Base-by-base conservation (phyloP, 805 yeast species). In the Nadsonia fulvescens region DNA sequence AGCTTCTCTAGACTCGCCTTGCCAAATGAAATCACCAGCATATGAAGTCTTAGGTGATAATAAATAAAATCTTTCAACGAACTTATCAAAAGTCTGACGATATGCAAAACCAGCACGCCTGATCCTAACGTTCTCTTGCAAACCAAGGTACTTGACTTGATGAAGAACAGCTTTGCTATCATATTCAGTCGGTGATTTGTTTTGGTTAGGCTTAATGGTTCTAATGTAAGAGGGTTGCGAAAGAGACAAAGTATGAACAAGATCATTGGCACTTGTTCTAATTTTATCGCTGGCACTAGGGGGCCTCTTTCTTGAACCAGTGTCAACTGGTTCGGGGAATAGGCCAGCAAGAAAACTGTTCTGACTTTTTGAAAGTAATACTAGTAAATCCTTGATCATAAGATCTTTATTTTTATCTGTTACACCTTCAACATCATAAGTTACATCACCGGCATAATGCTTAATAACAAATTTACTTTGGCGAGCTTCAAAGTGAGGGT, bases 61-160 rank as follows among this genome's bases (percentile, higher is more conserved):
- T 27, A 89, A 54, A 47, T 81, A 86, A 47, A 89, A 89, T 44
- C 96, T 63, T 51, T 89, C 94, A 10, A 81, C 94, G 45, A 89
- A 89, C 49, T 83, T 83, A 32, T 89, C 95, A 51, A 82, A 89
- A 0, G 94, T 78, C 37, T 91, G 93, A 53, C 98, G 73, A 44
- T 83, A 89, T 1, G 98, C 98, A 51, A 89, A 89, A 24, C 98
- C 98, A 0, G 98, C 96, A 58, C 98, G 75, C 61, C 98, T 70
- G 38, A 89, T 89, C 36, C 96, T 68, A 26, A 89, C 96, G 50
- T 89, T 89, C 51, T 89, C 98, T 45, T 89, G 89, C 50, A 89
- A 59, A 47, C 98, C 98, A 37, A 89, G 61, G 50, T 89, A 89
- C 45, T 89, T 89, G 38, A 89, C 74, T 56, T 89, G 98, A 51